Percentiles rank a stretch among this genome's conserved stretches.
Conservation (phyloP, 2,329 filamentous ascomycete genomes). For the Trichocomaceae sp. region DNA sequence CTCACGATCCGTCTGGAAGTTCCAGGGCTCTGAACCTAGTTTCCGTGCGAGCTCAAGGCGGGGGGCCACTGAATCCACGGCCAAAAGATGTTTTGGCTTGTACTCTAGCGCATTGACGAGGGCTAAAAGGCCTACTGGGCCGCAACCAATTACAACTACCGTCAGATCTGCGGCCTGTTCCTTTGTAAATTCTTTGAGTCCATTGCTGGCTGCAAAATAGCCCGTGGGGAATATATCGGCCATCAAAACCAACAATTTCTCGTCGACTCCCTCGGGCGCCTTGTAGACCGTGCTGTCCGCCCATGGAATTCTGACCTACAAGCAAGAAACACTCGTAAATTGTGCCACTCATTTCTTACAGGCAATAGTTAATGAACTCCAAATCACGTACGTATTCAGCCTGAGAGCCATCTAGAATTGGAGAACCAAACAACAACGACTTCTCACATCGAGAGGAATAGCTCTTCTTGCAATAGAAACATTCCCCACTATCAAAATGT, state of each 20-base stretch:
- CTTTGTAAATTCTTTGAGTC: conserved; percentile 56
- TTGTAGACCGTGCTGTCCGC: conserved; percentile 76
- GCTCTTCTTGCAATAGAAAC: conserved; percentile 77
- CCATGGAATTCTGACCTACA: conserved; percentile 60
- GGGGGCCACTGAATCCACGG: conserved; percentile 69
- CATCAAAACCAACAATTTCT: conserved; percentile 76
- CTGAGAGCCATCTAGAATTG: conserved; percentile 66
- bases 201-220: conserved; percentile 75
- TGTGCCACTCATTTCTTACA: neutral
- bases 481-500: conserved; percentile 50
- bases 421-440: conserved; percentile 62
- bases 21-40: conserved; percentile 75
- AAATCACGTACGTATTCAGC: conserved; percentile 59
- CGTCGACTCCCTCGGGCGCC: conserved; percentile 63
- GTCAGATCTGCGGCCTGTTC: conserved; percentile 60
- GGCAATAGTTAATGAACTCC: neutral
- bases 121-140: conserved; percentile 78
- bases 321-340: neutral
- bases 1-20: conserved; percentile 63
- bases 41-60: conserved; percentile 65
- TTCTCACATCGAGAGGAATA: conserved; percentile 71
- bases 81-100: conserved; percentile 68
- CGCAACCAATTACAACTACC: conserved; percentile 76
- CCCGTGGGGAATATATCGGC: conserved; percentile 85
- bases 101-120: conserved; percentile 69